Conservation (phyloP, 192 early-diverging fungal species). For the Tieghemiomyces parasiticus region DNA sequence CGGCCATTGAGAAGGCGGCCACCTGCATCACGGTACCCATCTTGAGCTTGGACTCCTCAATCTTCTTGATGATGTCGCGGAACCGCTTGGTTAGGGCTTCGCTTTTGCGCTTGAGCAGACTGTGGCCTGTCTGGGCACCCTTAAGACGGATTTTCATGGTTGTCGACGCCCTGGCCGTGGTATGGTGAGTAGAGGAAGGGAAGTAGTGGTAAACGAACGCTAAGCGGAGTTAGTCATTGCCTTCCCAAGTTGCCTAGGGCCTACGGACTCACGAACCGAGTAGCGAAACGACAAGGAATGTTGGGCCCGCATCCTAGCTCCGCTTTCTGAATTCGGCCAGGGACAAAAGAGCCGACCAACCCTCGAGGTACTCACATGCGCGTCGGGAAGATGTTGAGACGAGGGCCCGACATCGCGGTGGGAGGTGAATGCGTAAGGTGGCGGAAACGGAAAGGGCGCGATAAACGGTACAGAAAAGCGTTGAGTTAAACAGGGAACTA, state of each 20-base stretch:
- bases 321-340: too few relatives aligned
- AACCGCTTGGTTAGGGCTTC: constrained; percentile 95
- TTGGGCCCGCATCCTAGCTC: too few relatives aligned
- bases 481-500: too few relatives aligned
- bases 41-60: constrained; percentile 95
- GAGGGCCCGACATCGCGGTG: constrained; percentile 46
- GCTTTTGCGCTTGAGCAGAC: constrained; percentile 91
- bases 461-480: too few relatives aligned
- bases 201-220: too few relatives aligned
- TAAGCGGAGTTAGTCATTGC: too few relatives aligned
- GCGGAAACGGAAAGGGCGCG: too few relatives aligned
- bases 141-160: constrained; percentile 90
- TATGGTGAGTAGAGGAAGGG: too few relatives aligned
- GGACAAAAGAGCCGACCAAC: not conserved
- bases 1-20: constrained; percentile 94
- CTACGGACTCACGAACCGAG: too few relatives aligned
- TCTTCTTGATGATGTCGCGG: constrained; percentile 86
- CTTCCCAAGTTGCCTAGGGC: too few relatives aligned
- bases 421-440: too few relatives aligned
- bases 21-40: constrained; percentile 99
- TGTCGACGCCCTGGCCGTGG: constrained; percentile 93
- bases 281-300: too few relatives aligned
- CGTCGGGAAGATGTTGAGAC: constrained; percentile 88
- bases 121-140: constrained; percentile 96
- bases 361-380: constrained; percentile 55